A percentile compares a stretch with the other conserved stretches of the same genome.
These are phyloP conservation scores for Artomyces pyxidatus DNA, from an alignment of 768 basidiomycete genomes.

Conservation along the genomic window DNA sequence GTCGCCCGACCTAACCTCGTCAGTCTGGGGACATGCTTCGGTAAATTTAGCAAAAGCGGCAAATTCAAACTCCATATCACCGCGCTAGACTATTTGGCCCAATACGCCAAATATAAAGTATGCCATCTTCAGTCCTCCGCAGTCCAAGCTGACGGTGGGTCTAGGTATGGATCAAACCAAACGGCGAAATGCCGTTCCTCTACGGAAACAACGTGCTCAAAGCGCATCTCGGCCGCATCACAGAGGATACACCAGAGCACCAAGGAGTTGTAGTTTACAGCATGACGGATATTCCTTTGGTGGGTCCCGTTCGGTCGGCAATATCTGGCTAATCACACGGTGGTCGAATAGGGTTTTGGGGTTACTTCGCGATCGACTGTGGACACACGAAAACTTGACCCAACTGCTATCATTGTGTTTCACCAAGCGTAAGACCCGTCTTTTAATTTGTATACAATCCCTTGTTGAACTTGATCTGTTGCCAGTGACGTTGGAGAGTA, in stretches of 20 bases:
- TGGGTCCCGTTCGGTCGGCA: conserved; percentile 22
- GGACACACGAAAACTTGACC: conserved; percentile 95
- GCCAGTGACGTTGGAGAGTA: conserved; percentile 95
- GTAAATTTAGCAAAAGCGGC: conserved; percentile 94
- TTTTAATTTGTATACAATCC: not conserved
- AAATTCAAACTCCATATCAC: conserved; percentile 98
- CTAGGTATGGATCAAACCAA: conserved; percentile 98
- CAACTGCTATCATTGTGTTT: conserved; percentile 95
- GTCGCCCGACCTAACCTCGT: conserved; percentile 89
- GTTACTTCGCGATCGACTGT: conserved; percentile 94
- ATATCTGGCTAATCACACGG: conserved; percentile 2
- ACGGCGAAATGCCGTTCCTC: conserved; percentile 98
- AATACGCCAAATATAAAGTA: conserved; percentile 98
- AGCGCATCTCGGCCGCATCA: conserved; percentile 97
- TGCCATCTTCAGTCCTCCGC: conserved; percentile 12
- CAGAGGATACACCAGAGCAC: conserved; percentile 97
- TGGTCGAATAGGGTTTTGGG: conserved; percentile 98
- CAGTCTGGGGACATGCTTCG: conserved; percentile 92
- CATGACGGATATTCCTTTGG: conserved; percentile 92
- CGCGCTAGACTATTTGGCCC: conserved; percentile 83
- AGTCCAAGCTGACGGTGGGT: too few species aligned
- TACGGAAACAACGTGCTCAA: conserved; percentile 99
- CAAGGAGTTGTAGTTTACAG: conserved; percentile 96
- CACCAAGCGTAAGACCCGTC: conserved; percentile 77
- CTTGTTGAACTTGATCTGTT: not conserved